Evolutionary conservation across 73 alveolate genomes (phyloP), one percentile per base, ranked within the genome.

Genomic region (Paramecium caudatum): DNA sequence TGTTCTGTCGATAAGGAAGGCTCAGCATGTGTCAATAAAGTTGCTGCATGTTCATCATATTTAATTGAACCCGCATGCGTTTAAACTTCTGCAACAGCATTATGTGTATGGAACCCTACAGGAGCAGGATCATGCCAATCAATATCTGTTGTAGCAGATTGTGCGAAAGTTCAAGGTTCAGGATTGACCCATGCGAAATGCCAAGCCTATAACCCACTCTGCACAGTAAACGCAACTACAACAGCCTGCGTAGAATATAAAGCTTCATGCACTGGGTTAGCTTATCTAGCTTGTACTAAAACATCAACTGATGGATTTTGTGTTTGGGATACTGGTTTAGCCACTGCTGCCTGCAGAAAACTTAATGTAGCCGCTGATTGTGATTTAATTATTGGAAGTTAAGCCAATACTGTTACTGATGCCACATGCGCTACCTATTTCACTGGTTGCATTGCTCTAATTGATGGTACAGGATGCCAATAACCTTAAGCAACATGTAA

Each of bases 1-100:
- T 55, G 80, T 27, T 55, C 80, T 19, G 80, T 55, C 7, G 30
- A 5, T 27, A 55, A 23, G 13, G 83, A 65, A 32, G 83, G 83
- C 1, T 10, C 55, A 12, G 30, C 16, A 16, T 65, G 83, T 65
- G 39, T 65, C 16, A 4, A 3, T 41, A 41, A 41, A 41, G 49
- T 41, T 6, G 49, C 49, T 41, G 6, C 10, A 6, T 41, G 49
- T 41, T 7, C 15, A 7, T 41, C 49, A 7, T 41, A 41, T 10
- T 41, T 10, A 41, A n/a, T n/a, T n/a, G n/a, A n/a, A n/a, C n/a
- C n/a, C n/a, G n/a, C n/a, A n/a, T n/a, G n/a, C n/a, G n/a, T n/a
- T n/a, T n/a, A n/a, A n/a, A n/a, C n/a, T n/a, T n/a, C n/a, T n/a
- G n/a, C n/a, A n/a, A n/a, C n/a, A n/a, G n/a, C n/a, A n/a, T n/a